Base-by-base conservation (phyloP, 2,329 filamentous ascomycete species). In the Phaeophleospora eucalypticola region DNA sequence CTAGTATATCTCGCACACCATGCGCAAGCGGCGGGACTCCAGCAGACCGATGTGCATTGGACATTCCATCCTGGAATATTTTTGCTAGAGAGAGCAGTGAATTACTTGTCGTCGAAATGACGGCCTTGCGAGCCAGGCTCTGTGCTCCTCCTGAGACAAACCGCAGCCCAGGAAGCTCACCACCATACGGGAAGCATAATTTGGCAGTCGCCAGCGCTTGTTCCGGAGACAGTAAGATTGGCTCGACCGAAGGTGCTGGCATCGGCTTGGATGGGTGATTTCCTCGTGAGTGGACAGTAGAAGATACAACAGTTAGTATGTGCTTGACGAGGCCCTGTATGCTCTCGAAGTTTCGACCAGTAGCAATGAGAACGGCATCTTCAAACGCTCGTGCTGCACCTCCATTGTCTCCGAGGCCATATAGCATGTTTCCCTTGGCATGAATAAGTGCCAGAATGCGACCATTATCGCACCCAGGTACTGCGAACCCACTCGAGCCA, bases 361-460 rank as follows among this genome's bases (percentile, higher is more conserved):
- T 80, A 48, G 89, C 90, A 53, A 98, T 91, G 43, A 96, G 70
- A 3, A 98, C 89, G 0, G 90, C 91, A 66, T 96, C 89, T 65
- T 98, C 93, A 58, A 98, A 98, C 3, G 93, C 89, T 58, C 83
- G 81, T 1, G 91, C 89, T 35, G 93, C 93, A 34, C 78, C 81
- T 33, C 78, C 75, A 54, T 93, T 86, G 56, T 96, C 85, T 37
- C 91, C 91, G 21, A 94, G 72, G 19, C 87, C 83, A 68, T 98
- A 98, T 1, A 97, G 76, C 85, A 97, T 94, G 53, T 97, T 97
- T n/a, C 91, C 93, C 68, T 97, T 98, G 16, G 91, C 90, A 68
- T 98, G 93, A 34, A 97, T 83, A 14, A 98, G 77, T n/a, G 89
- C 87, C 36, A 98, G 78, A 61, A 98, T 89, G 49, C 93, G 82